These are phyloP conservation scores for Ceraceosorus guamensis DNA, from an alignment of 1,284 basidiomycete species.

Conservation along the genomic window DNA sequence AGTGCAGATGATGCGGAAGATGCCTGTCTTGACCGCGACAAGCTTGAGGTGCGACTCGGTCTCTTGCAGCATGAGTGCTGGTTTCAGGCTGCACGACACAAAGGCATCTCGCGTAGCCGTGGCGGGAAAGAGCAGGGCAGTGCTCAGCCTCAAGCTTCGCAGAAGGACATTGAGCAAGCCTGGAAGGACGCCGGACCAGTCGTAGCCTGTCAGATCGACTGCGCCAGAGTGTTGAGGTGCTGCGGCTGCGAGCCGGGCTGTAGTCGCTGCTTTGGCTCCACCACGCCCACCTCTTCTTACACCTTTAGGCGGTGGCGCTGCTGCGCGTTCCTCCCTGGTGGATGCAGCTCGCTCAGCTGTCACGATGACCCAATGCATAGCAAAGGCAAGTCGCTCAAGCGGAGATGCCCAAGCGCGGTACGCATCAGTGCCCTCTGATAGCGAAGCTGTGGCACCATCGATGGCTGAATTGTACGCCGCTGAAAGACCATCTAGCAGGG, in stretches of 20 bases:
- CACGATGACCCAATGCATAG: conserved; percentile 41
- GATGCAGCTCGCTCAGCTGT: conserved; percentile 27
- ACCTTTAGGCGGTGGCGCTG: conserved; percentile 11
- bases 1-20: conserved; percentile 82
- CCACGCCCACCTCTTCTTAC: not conserved
- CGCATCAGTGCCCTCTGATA: conserved; percentile 26
- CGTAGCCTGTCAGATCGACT: conserved; percentile 10
- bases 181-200: conserved; percentile 24
- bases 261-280: not conserved
- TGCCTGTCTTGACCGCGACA: conserved; percentile 62
- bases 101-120: conserved; percentile 40
- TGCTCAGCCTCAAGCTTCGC: conserved; percentile 24
- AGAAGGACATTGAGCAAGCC: conserved; percentile 31
- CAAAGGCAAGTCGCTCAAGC: conserved; percentile 41
- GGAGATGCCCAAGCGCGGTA: conserved; percentile 28
- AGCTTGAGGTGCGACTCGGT: conserved; percentile 81
- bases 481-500: conserved; percentile 37
- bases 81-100: conserved; percentile 50
- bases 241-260: conserved; percentile 1
- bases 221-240: not conserved
- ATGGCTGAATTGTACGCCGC: conserved; percentile 27
- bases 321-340: conserved; percentile 18
- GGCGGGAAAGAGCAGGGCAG: conserved; percentile 11
- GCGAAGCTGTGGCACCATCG: conserved; percentile 27
- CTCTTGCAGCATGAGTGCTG: conserved; percentile 79